phyloP scores from a whole-genome alignment of 1,284 basidiomycete genomes.

The Cutaneotrichosporon sp. region DNA sequence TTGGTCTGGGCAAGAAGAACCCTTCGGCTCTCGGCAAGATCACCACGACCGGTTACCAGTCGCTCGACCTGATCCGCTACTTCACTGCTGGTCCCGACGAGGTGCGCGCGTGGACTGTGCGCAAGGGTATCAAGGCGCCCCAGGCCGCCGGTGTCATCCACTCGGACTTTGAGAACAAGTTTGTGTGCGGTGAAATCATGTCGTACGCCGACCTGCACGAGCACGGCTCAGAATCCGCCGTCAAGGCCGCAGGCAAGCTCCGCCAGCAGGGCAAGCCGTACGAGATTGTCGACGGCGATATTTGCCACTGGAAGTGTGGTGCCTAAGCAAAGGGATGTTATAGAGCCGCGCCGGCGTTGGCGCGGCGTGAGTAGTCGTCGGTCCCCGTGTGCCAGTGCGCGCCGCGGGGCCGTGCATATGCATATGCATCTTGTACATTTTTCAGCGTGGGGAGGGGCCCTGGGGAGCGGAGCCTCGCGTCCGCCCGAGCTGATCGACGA shows the following conservation, averaged over 20 bases:
- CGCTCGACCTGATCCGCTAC: constrained; percentile 87
- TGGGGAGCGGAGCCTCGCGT: too few relatives aligned
- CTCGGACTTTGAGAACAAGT: constrained; percentile 67
- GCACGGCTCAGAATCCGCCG: constrained; percentile 79
- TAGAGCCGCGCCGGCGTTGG: too few relatives aligned
- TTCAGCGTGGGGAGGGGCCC: too few relatives aligned
- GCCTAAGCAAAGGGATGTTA: too few relatives aligned
- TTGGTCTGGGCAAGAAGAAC: constrained; percentile 41
- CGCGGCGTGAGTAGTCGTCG: too few relatives aligned
- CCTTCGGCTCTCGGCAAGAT: constrained; percentile 77
- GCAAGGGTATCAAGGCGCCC: constrained; percentile 88
- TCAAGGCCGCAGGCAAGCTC: constrained; percentile 93
- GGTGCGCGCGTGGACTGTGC: constrained; percentile 96
- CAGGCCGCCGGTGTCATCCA: constrained; percentile 98
- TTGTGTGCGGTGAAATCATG: constrained; percentile 99
- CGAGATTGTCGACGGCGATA: constrained; percentile 50
- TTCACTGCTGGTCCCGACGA: constrained; percentile 97
- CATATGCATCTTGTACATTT: constrained; percentile 7
- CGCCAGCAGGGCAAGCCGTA: constrained; percentile 94
- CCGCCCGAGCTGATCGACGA: too few relatives aligned
- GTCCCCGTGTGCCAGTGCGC: too few relatives aligned
- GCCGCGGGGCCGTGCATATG: neutral
- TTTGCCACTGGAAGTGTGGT: constrained; percentile 47
- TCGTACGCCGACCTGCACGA: constrained; percentile 84
- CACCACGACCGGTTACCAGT: constrained; percentile 81